These are phyloP conservation scores for Pythium scleroteichum DNA, from an alignment of 352 stramenopile species.

Conservation along the genomic window DNA sequence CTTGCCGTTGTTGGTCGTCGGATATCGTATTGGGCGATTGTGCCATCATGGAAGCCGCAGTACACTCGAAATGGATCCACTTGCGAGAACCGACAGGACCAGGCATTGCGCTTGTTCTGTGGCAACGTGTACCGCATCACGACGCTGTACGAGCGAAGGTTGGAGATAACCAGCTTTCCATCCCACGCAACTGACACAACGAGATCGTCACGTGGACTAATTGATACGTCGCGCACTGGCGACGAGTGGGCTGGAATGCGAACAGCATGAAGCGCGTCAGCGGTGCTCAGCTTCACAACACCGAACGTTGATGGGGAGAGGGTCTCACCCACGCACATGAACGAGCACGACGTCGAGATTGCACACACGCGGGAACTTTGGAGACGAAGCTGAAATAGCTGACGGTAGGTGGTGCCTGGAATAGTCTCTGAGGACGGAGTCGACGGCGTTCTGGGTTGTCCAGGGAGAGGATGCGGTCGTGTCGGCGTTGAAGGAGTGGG, in stretches of 20 bases:
- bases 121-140: conserved; percentile 42
- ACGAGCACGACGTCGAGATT: conserved; percentile 44
- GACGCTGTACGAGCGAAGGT: conserved; percentile 42
- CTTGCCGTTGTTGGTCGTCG: conserved; percentile 7
- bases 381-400: conserved; percentile 39
- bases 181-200: conserved; percentile 64
- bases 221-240: conserved; percentile 55
- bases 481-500: background rate
- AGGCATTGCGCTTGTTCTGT: conserved; percentile 38
- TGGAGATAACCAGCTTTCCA: conserved; percentile 53
- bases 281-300: conserved; percentile 44
- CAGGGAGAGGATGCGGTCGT: background rate
- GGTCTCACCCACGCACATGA: conserved; percentile 56
- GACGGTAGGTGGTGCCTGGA: conserved; percentile 37
- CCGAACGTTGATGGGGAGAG: conserved; percentile 34
- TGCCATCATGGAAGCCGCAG: conserved; percentile 27
- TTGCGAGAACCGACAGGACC: conserved; percentile 22
- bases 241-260: conserved; percentile 43
- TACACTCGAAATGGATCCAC: conserved; percentile 23
- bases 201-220: conserved; percentile 35
- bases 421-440: background rate
- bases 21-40: conserved; percentile 25
- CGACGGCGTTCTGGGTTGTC: background rate
- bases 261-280: conserved; percentile 34
- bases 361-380: conserved; percentile 52